phyloP scores from a whole-genome alignment of 768 basidiomycete genomes.

The Leucocoprinus leucothites region DNA sequence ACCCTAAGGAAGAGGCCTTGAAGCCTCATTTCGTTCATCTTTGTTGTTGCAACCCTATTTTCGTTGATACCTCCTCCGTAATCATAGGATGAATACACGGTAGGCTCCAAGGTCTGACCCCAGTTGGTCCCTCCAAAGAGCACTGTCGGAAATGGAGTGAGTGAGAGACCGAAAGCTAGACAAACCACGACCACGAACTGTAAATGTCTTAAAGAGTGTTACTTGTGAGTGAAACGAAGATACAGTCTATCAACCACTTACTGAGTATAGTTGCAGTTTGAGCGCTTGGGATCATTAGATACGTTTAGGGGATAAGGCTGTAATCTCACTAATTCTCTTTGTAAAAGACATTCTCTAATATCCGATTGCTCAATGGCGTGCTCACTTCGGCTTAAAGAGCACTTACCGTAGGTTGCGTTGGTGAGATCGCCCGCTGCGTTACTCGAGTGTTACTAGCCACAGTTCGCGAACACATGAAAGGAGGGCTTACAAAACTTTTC shows the following conservation, averaged over 20 bases:
- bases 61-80: conserved; percentile 56
- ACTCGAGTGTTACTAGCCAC: neutral
- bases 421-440: conserved; percentile 35
- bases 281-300: conserved; percentile 22
- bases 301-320: neutral
- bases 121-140: conserved; percentile 63
- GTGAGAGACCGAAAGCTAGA: neutral
- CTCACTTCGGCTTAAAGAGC: neutral
- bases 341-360: conserved; percentile 46
- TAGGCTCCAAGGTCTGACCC: conserved; percentile 56
- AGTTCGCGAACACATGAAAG: neutral
- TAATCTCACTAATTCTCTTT: conserved; percentile 47
- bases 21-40: conserved; percentile 54
- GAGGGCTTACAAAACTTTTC: conserved; percentile 42
- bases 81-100: conserved; percentile 58
- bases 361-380: neutral
- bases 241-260: conserved; percentile 32
- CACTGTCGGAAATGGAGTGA: conserved; percentile 31
- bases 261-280: conserved; percentile 44
- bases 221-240: conserved; percentile 16
- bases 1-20: conserved; percentile 54
- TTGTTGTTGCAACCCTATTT: conserved; percentile 42
- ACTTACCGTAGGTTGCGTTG: conserved; percentile 38
- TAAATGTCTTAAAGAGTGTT: conserved; percentile 37
- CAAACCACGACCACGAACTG: conserved; percentile 27